These are phyloP conservation scores for Pleurotus sapidus DNA, from an alignment of 768 basidiomycete genomes.

Conservation along the genomic window DNA sequence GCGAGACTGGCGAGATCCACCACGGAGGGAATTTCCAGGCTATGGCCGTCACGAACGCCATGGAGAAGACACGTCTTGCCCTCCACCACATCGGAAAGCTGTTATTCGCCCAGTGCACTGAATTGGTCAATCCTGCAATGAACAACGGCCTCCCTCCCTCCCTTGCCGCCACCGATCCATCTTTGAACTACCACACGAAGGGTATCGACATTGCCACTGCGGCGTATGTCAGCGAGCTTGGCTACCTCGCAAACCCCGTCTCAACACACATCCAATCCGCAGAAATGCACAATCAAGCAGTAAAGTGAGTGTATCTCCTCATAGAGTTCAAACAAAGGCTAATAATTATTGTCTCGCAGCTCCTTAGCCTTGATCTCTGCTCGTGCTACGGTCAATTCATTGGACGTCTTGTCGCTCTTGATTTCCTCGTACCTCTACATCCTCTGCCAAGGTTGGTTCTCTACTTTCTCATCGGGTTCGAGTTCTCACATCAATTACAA, in stretches of 20 bases:
- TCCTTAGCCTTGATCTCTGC: conserved; percentile 84
- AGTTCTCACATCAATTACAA: background rate
- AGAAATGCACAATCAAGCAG: conserved; percentile 91
- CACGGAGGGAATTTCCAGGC: conserved; percentile 92
- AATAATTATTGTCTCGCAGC: conserved; percentile 33
- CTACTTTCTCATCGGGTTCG: conserved; percentile 7
- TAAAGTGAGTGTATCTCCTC: conserved; percentile 58
- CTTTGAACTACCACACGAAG: conserved; percentile 80
- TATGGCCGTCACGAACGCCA: conserved; percentile 79
- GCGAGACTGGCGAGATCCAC: conserved; percentile 61
- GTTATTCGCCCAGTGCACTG: conserved; percentile 64
- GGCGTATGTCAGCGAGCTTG: conserved; percentile 80
- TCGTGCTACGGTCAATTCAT: conserved; percentile 72
- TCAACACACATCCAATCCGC: conserved; percentile 83
- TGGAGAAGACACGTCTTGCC: conserved; percentile 81
- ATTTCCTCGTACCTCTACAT: conserved; percentile 73
- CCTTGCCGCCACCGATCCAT: conserved; percentile 76
- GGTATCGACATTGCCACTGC: conserved; percentile 84
- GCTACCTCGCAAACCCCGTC: conserved; percentile 80
- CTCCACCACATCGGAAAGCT: conserved; percentile 72
- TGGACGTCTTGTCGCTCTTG: conserved; percentile 75
- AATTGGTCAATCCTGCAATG: conserved; percentile 72
- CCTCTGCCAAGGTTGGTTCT: conserved; percentile 57
- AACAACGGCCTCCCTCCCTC: conserved; percentile 83
- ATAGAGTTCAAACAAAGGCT: conserved; percentile 5